These are phyloP conservation scores for Alternaria ethzedia DNA, from an alignment of 2,329 filamentous ascomycete genomes.

Conservation along the genomic window DNA sequence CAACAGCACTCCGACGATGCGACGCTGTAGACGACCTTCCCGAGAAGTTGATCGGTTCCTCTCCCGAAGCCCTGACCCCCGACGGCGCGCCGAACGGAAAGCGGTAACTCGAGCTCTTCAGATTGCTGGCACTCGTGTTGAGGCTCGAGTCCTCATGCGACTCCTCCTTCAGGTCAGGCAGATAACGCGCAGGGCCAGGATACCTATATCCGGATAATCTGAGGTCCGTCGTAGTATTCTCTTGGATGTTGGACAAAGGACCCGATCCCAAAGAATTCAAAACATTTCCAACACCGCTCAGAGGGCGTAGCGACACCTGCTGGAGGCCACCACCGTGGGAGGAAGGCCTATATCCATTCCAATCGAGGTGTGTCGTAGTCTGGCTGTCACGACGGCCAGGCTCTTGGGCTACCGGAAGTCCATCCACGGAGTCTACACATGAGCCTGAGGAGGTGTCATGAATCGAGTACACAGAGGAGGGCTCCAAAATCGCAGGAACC, in stretches of 20 bases:
- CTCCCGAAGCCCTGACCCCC: slow-evolving; percentile 27
- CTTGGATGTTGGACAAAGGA: slow-evolving; percentile 21
- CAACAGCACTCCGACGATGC: slow-evolving; percentile 24
- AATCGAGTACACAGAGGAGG: slow-evolving; percentile 35
- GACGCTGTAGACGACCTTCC: slow-evolving; percentile 31
- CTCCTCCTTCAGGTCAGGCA: slow-evolving; percentile 57
- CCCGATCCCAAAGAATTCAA: not conserved
- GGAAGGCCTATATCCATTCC: slow-evolving; percentile 15
- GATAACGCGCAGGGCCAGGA: slow-evolving; percentile 36
- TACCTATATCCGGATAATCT: slow-evolving; percentile 42
- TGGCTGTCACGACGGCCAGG: slow-evolving; percentile 37
- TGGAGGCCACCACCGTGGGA: not conserved
- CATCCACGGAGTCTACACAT: slow-evolving; percentile 18
- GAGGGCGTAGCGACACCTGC: slow-evolving; percentile 3
- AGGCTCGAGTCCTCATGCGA: slow-evolving; percentile 56
- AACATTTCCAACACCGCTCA: slow-evolving; percentile 14
- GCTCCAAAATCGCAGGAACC: slow-evolving; percentile 15
- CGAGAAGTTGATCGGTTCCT: slow-evolving; percentile 27
- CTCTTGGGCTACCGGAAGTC: slow-evolving; percentile 14
- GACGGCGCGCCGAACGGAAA: slow-evolving; percentile 27
- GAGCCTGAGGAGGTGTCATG: slow-evolving; percentile 24
- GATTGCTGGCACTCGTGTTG: slow-evolving; percentile 44
- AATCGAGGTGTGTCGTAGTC: slow-evolving; percentile 45
- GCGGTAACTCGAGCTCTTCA: slow-evolving; percentile 37
- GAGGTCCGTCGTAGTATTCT: slow-evolving; percentile 44